Percentiles rank a stretch among this genome's conserved stretches.
These are phyloP conservation scores for Mycena maculata DNA, from an alignment of 768 basidiomycete genomes.

Conservation along the genomic window DNA sequence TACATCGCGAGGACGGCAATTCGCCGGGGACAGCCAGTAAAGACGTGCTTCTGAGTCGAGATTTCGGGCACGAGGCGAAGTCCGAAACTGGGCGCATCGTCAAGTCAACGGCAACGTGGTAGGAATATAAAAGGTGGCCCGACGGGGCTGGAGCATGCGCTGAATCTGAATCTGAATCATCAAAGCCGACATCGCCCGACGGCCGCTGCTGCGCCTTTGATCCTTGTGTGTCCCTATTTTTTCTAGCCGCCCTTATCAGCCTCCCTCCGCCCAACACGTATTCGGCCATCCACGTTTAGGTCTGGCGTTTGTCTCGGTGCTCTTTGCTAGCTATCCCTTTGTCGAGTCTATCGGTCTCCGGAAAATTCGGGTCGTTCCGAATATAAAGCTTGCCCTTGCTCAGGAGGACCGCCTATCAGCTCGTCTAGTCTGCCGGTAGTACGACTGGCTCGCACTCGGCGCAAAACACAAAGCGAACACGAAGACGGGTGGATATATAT, in stretches of 20 bases:
- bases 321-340: no score
- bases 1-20: no score
- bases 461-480: background rate
- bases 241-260: background rate
- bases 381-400: background rate
- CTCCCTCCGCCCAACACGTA: background rate
- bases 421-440: background rate
- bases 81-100: no score
- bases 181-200: background rate
- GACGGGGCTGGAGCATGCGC: no score
- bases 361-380: background rate
- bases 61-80: no score
- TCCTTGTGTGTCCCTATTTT: no score
- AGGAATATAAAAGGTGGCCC: no score
- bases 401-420: background rate
- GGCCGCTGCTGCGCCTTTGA: no score
- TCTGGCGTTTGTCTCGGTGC: background rate
- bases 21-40: no score
- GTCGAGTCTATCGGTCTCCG: background rate
- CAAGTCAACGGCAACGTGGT: no score
- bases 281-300: background rate
- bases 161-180: background rate
- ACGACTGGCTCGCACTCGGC: conserved; percentile 17
- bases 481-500: background rate
- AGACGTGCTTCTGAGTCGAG: no score